These are phyloP conservation scores for Neurospora africana DNA, from an alignment of 495 filamentous ascomycete species.

Conservation along the genomic window DNA sequence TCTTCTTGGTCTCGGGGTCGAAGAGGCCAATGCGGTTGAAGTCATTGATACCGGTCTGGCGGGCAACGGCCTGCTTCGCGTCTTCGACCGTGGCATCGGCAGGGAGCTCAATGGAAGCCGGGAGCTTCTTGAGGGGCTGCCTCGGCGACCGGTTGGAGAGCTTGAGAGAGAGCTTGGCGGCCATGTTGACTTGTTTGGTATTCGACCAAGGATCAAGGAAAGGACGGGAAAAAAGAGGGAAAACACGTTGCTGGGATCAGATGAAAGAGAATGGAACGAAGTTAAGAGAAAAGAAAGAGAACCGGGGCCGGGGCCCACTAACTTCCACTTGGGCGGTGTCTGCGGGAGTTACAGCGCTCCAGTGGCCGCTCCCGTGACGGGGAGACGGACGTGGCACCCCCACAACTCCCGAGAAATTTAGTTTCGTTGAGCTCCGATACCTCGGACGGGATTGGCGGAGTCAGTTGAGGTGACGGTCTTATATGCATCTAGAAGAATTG, in stretches of 20 bases:
- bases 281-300: not conserved
- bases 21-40: constrained; percentile 58
- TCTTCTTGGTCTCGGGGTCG: constrained; percentile 57
- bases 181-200: constrained; percentile 14
- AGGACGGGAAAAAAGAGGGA: not conserved
- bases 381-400: not conserved
- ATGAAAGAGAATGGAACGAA: not conserved
- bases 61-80: constrained; percentile 38
- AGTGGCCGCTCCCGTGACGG: not conserved
- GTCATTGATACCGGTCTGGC: constrained; percentile 34
- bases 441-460: not conserved
- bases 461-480: not conserved
- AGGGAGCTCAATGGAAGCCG: constrained; percentile 51
- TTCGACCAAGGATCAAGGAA: not conserved
- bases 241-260: not conserved
- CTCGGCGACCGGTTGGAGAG: constrained; percentile 34
- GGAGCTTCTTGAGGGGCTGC: constrained; percentile 62
- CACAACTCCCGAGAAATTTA: not conserved
- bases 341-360: not conserved
- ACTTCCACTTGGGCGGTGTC: not conserved
- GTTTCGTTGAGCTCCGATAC: not conserved
- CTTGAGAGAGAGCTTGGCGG: constrained; percentile 29
- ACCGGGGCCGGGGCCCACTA: constrained; percentile 1
- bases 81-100: constrained; percentile 51
- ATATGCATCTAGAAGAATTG: not conserved